Conservation (phyloP, 345 rosid genomes). For the Aegle marmelos region DNA sequence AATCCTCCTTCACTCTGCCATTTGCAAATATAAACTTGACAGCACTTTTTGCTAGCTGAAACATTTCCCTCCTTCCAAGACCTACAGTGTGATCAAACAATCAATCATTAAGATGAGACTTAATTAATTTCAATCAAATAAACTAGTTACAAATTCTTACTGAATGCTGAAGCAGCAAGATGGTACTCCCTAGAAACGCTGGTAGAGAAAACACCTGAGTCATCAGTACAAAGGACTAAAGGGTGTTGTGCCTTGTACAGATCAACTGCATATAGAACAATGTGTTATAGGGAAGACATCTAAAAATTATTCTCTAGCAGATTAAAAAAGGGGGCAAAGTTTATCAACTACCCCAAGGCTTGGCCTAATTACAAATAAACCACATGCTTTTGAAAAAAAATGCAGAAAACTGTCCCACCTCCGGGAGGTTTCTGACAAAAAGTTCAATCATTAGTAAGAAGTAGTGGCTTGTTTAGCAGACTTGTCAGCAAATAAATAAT, state of each 20-base stretch:
- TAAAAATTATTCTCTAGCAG: not conserved
- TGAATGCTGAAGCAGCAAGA: conserved; percentile 71
- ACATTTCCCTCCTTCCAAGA: conserved; percentile 59
- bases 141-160: conserved; percentile 32
- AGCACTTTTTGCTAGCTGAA: conserved; percentile 59
- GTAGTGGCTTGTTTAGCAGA: not conserved
- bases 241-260: conserved; percentile 74
- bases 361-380: not conserved
- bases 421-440: not conserved
- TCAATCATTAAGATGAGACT: conserved; percentile 6
- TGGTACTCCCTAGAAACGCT: conserved; percentile 66
- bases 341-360: not conserved
- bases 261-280: conserved; percentile 46
- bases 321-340: not conserved
- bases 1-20: conserved; percentile 55
- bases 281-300: conserved; percentile 1
- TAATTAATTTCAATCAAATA: conserved; percentile 7
- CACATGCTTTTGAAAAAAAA: not conserved
- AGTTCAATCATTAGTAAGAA: not conserved
- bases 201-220: conserved; percentile 84
- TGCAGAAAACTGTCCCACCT: not conserved
- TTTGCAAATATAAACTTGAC: conserved; percentile 68
- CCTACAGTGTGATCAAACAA: conserved; percentile 32
- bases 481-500: not conserved
- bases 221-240: conserved; percentile 79